Base-by-base conservation (phyloP, 768 basidiomycete species). In the Rhizopogon vinicolor region DNA sequence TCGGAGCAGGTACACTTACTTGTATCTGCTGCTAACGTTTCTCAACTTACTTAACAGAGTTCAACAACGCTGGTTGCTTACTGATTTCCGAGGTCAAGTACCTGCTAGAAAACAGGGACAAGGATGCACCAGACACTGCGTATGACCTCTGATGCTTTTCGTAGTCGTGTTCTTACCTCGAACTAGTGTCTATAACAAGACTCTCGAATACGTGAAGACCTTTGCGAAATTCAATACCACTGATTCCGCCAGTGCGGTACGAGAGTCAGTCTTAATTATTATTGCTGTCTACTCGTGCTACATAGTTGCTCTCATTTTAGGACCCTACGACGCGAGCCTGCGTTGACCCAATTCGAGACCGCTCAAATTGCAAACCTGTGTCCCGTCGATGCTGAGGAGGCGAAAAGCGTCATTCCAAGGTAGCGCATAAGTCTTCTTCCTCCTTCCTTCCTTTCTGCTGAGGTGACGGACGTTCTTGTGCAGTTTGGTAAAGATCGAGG, bases 21-120 rank as follows among this genome's bases (percentile, higher is more conserved):
- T 35, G 33, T 14, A 45, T 31, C 22, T 37, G 18, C 44, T 53
- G 39, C 22, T 41, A 6, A 25, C 22, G 40, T 18, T 10, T 37
- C 22, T 35, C 28, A 52, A 16, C 29, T 4, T 37, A 52, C 33
- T 52, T 41, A 29, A 14, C 59, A 92, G 93, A 92, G 67, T 95
- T 95, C 74, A 91, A 91, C 74, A 91, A 93, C 60, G 89, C 89
- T 5, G 92, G 90, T 77, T 93, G 90, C 70, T 70, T 96, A 65
- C 80, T 93, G 63, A 93, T 95, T 57, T 93, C 91, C 1, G 93
- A 96, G 66, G 93, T 95, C 68, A 92, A 92, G 66, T 90, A 93
- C 67, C 74, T 96, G 46, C 76, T 96, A 29, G 91, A 93, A 71
- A 89, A 90, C 75, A 76, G 90, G 61, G 86, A 91, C 72, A 89